Base-by-base conservation (phyloP, 305 asterid genomes). In the Caryopteris hybrid region DNA sequence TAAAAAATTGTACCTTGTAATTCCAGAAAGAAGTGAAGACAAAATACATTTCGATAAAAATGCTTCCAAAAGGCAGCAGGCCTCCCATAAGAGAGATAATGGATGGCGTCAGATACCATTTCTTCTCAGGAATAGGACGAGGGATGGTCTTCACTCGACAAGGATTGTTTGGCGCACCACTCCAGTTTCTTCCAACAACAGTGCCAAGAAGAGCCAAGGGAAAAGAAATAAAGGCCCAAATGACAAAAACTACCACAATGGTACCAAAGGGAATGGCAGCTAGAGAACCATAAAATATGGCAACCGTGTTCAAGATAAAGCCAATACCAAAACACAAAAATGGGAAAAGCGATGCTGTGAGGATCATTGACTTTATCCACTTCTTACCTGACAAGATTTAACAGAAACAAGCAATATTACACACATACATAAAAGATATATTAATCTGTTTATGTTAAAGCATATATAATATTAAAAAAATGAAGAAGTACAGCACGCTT, bases 91-190 rank as follows among this genome's bases (percentile, higher is more conserved):
- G 80, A 20, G 92, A 82, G 39, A 88, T 76, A 43, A 86, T 66
- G 11, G 87, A 79, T 53, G 95, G 92, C 1, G 85, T 88, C 31
- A 86, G 90, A 74, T 84, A 88, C 95, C 95, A 88, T 64, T 88
- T 80, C 86, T 88, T 88, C 81, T 88, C 91, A 38, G 94, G 96
- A 64, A 88, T 88, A n/a, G 91, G 92, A 57, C 95, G 92, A 14
- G 92, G 95, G 67, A 88, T 88, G 43, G 92, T 88, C 84, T 88
- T 88, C 61, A 88, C 93, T 9, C 90, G 83, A 78, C 95, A 88
- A 59, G 95, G 95, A 76, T 86, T 88, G 77, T 86, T 75, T 52
- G 95, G 92, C 0, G 80, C 60, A 2, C 95, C 95, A 64, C 88
- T 88, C 88, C 87, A 84, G 77, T 88, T 88, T 84, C 92, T 80